Evolutionary conservation across 495 filamentous ascomycete genomes (phyloP), one percentile per base, ranked within the genome.

Genomic region (Astrothelium macrocarpum): DNA sequence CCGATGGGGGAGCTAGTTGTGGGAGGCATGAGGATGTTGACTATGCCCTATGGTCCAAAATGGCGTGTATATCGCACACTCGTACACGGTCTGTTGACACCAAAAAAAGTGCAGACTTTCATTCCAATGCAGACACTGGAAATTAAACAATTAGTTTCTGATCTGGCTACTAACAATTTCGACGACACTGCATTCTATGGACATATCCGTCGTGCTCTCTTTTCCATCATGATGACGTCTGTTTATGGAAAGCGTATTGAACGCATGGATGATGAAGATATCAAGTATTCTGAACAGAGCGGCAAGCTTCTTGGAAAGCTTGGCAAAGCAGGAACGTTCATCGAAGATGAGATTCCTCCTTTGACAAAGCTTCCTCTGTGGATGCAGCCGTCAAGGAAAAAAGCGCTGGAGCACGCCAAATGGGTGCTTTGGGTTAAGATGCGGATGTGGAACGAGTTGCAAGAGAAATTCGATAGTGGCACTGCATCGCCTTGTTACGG

Each of bases 91-190:
- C 60, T 72, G 26, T 65, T 75, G 58, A 70, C 70, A 53, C 59
- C 68, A 11, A 67, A 62, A 26, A 68, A 66, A 12, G 31, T 62
- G 0, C 59, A 65, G 25, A 67, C 64, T 36, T 71, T 72, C 43
- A 59, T 68, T 45, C 66, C 70, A 26, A 68, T 71, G n/a, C 72
- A 75, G 58, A 69, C 70, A 39, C 69, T 69, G 53, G 73, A 75
- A 45, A 69, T 69, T 36, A 72, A 67, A 42, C 68, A 70, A 32
- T 25, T 75, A 46, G 59, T 74, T 53, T 56, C 53, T 12, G 67
- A 74, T 26, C 68, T 75, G 29, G 56, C 73, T 28, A 59, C 71
- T 23, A 61, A 59, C 32, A 67, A 69, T 20, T 59, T 66, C 18
- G 62, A 70, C 20, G 34, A 67, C 2, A 46, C 14, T 2, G 59